phyloP scores from a whole-genome alignment of 169 alveolate genomes.

The Cryptosporidium parvum region DNA sequence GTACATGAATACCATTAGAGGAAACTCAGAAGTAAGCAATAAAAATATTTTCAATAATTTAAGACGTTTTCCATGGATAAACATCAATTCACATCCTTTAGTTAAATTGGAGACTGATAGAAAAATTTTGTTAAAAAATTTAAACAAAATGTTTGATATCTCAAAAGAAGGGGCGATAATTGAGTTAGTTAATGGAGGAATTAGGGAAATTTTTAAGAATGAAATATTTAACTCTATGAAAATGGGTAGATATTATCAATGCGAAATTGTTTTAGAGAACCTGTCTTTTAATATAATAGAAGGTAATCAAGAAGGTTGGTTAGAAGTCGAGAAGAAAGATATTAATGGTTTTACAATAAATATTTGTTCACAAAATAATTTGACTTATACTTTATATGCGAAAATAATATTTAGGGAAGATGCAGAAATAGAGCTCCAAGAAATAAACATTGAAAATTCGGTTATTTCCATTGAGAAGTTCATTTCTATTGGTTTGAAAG shows the following conservation, averaged over 20 bases:
- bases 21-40: neutral
- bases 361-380: neutral
- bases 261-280: conserved; percentile 11
- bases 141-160: neutral
- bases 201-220: conserved; percentile 16
- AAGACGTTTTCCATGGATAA: conserved; percentile 68
- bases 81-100: conserved; percentile 27
- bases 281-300: neutral
- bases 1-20: neutral
- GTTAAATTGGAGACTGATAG: neutral
- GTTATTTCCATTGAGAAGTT: neutral
- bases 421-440: neutral
- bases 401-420: neutral
- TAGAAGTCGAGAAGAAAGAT: neutral
- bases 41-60: conserved; percentile 19
- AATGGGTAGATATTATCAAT: conserved; percentile 36
- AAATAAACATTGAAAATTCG: neutral
- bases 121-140: conserved; percentile 1
- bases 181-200: conserved; percentile 52
- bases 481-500: neutral
- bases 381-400: neutral
- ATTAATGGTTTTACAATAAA: conserved; percentile 1
- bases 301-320: neutral
- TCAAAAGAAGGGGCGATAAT: neutral
- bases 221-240: conserved; percentile 21